These are phyloP conservation scores for Amanita rubescens DNA, from an alignment of 768 basidiomycete species.

Conservation along the genomic window DNA sequence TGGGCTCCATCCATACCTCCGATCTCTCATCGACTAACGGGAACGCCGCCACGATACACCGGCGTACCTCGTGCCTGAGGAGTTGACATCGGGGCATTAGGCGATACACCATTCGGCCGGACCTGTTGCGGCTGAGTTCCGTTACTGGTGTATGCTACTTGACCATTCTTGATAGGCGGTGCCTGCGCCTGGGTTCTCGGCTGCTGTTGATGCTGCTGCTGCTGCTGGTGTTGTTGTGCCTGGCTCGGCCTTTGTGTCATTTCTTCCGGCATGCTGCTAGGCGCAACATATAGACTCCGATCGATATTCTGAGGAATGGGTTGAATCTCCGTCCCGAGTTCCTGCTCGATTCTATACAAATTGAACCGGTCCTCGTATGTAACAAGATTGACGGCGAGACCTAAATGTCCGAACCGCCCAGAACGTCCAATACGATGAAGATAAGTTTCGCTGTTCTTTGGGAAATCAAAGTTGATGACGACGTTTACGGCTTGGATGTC, in stretches of 20 bases:
- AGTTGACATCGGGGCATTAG: too few relatives aligned
- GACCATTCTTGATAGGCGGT: slow-evolving; percentile 11
- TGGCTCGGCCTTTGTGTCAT: slow-evolving; percentile 24
- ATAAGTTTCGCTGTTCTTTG: slow-evolving; percentile 98
- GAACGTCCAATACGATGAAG: slow-evolving; percentile 97
- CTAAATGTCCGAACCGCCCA: slow-evolving; percentile 94
- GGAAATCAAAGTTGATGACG: slow-evolving; percentile 99
- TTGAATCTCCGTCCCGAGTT: slow-evolving; percentile 96
- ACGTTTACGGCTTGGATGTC: slow-evolving; percentile 99
- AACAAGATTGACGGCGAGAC: slow-evolving; percentile 95
- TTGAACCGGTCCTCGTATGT: slow-evolving; percentile 98
- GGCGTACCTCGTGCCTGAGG: slow-evolving; percentile 21
- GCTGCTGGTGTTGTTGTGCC: slow-evolving; percentile 26
- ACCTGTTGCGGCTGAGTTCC: slow-evolving; percentile 18
- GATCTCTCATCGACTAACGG: slow-evolving; percentile 27
- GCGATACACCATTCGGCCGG: slow-evolving; percentile 14
- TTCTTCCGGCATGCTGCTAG: slow-evolving; percentile 43
- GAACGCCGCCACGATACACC: slow-evolving; percentile 30
- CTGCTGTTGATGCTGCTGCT: slow-evolving; percentile 20
- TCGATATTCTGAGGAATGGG: slow-evolving; percentile 92
- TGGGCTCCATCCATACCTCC: not conserved
- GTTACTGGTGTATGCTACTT: slow-evolving; percentile 30
- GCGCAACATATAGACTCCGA: slow-evolving; percentile 88
- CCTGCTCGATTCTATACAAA: slow-evolving; percentile 96
- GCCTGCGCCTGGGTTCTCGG: slow-evolving; percentile 11